Conservation (phyloP, 176 grass and related monocot genomes). For the Ampelocalamus luodianensis region DNA sequence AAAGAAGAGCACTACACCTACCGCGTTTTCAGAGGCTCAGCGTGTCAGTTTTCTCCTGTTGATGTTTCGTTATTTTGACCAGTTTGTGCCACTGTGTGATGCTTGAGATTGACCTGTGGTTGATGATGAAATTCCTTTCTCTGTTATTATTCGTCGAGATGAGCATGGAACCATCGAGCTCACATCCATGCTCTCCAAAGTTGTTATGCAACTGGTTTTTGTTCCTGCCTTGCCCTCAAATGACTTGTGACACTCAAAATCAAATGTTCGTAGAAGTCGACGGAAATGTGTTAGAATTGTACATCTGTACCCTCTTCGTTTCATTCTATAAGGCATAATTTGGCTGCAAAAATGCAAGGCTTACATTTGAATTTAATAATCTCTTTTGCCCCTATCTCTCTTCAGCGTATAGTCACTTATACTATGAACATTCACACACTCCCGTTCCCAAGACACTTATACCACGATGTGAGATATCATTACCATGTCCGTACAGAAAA, state of each 20-base stretch:
- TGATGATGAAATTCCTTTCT: not conserved
- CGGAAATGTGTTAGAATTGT: not conserved
- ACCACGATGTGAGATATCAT: too few species aligned
- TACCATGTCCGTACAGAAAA: too few species aligned
- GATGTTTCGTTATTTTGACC: conserved; percentile 2
- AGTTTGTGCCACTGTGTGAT: not conserved
- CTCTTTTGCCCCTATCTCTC: too few species aligned
- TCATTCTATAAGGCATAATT: too few species aligned
- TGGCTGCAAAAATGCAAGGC: too few species aligned
- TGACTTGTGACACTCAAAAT: not conserved
- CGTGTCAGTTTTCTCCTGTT: not conserved
- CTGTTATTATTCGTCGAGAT: not conserved
- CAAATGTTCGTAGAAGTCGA: not conserved
- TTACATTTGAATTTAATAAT: too few species aligned
- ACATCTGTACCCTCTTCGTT: too few species aligned
- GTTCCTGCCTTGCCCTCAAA: not conserved
- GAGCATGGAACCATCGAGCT: not conserved
- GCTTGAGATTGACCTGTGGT: not conserved
- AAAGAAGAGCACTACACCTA: not conserved
- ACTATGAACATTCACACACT: too few species aligned
- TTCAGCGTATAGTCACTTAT: too few species aligned
- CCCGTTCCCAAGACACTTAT: too few species aligned
- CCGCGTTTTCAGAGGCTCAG: not conserved
- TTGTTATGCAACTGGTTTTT: not conserved
- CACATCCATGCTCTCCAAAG: not conserved